Conservation (phyloP, 2,329 filamentous ascomycete species). For the Gliomastix tumulicola region DNA sequence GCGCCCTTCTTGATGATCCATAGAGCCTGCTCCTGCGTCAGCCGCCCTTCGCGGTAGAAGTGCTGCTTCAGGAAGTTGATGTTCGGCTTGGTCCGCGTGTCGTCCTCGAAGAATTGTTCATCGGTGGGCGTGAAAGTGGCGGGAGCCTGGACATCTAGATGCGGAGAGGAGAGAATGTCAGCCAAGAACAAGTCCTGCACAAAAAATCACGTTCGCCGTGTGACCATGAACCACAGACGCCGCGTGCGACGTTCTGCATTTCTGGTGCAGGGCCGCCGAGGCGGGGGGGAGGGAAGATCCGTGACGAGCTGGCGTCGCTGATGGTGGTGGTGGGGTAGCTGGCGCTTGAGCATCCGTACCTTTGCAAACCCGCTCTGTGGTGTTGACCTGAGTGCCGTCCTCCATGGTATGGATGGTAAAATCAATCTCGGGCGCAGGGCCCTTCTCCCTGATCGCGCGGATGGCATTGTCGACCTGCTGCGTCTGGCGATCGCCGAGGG, state of each 20-base stretch:
- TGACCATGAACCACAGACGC: too few relatives aligned
- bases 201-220: too few relatives aligned
- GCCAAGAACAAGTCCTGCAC: too few relatives aligned
- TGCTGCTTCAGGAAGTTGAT: conserved; percentile 95
- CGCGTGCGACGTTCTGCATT: too few relatives aligned
- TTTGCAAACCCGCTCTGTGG: conserved; percentile 95
- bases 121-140: conserved; percentile 88
- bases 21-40: conserved; percentile 95
- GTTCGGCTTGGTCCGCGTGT: conserved; percentile 81
- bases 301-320: too few relatives aligned
- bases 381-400: conserved; percentile 92
- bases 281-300: background rate
- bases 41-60: conserved; percentile 92
- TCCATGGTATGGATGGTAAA: conserved; percentile 99
- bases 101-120: conserved; percentile 88
- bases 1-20: conserved; percentile 89
- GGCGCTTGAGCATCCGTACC: conserved; percentile 48
- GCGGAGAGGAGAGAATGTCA: too few relatives aligned
- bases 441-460: conserved; percentile 90
- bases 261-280: too few relatives aligned
- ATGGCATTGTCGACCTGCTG: conserved; percentile 82
- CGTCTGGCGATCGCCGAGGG: conserved; percentile 39
- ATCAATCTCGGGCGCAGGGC: conserved; percentile 93
- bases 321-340: conserved; percentile 3
- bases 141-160: conserved; percentile 91